phyloP scores from a whole-genome alignment of 129 eudicot genomes.

The Deinandra increscens region DNA sequence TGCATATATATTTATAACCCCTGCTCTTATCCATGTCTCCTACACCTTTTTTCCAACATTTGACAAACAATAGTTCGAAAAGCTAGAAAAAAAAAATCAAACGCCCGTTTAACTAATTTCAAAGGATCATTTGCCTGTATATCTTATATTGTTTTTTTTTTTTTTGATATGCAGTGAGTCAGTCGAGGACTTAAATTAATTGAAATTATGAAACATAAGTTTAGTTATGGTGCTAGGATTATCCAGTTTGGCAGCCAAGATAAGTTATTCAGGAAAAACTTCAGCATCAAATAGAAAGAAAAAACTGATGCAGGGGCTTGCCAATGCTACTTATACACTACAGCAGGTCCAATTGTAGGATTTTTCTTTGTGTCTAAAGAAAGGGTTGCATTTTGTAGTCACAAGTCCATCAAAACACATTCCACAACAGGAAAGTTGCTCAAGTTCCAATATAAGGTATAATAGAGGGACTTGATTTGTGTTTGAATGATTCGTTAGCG shows the following conservation, averaged over 20 bases:
- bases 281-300: conserved; percentile 25
- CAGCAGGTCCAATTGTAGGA: conserved; percentile 42
- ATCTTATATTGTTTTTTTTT: not conserved
- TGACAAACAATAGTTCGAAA: too few relatives aligned
- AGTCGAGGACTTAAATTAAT: conserved; percentile 30
- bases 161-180: conserved; percentile 27
- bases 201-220: conserved; percentile 38
- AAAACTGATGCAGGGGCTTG: conserved; percentile 33
- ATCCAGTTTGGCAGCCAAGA: conserved; percentile 26
- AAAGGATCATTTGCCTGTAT: not conserved
- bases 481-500: too few relatives aligned
- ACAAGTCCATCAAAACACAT: conserved; percentile 28
- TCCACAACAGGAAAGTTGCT: conserved; percentile 27
- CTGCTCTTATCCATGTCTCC: too few relatives aligned
- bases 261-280: conserved; percentile 26
- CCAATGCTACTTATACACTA: conserved; percentile 36
- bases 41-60: too few relatives aligned
- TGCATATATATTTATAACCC: too few relatives aligned
- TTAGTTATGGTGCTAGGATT: conserved; percentile 37
- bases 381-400: conserved; percentile 38
- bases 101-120: too few relatives aligned
- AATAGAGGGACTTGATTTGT: too few relatives aligned
- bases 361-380: conserved; percentile 35
- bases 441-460: conserved; percentile 36
- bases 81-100: too few relatives aligned